Percentiles rank a stretch among this genome's conserved stretches.
phyloP scores from a whole-genome alignment of 2,329 filamentous ascomycete species.

The Neonectria punicea region DNA sequence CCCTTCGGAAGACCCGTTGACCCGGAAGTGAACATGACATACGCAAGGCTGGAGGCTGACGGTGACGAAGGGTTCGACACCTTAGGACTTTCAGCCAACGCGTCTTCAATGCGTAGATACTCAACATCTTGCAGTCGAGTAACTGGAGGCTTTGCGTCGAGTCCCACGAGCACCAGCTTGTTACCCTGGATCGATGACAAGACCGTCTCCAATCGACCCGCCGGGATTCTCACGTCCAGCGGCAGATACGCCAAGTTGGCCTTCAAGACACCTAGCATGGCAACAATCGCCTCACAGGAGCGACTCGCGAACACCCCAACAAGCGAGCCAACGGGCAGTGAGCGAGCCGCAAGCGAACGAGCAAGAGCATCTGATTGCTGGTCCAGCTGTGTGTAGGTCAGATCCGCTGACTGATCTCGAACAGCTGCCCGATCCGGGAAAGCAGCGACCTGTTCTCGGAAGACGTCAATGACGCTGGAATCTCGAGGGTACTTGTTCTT shows the following conservation, averaged over 20 bases:
- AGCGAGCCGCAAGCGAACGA: background rate
- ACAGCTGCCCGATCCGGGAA: slow-evolving; percentile 30
- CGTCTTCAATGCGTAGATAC: background rate
- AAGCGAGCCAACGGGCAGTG: background rate
- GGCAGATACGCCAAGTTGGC: slow-evolving; percentile 33
- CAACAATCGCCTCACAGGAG: slow-evolving; percentile 23
- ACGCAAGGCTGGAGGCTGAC: background rate
- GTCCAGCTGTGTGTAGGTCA: slow-evolving; percentile 38
- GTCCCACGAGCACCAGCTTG: slow-evolving; percentile 20
- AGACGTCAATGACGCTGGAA: slow-evolving; percentile 37
- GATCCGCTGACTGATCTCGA: slow-evolving; percentile 20
- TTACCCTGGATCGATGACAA: slow-evolving; percentile 8
- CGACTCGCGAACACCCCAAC: slow-evolving; percentile 19
- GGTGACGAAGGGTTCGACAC: background rate
- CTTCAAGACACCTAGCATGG: slow-evolving; percentile 31
- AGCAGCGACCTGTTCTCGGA: slow-evolving; percentile 31
- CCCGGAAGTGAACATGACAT: background rate
- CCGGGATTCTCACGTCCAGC: slow-evolving; percentile 26
- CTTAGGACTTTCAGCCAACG: background rate
- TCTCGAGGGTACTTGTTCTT: slow-evolving; percentile 30
- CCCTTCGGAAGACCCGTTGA: background rate
- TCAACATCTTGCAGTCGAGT: background rate
- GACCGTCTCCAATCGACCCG: slow-evolving; percentile 20
- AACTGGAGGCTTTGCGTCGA: background rate
- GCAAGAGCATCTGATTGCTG: slow-evolving; percentile 22